phyloP scores from a whole-genome alignment of 1,139 yeast genomes.

The Yamadazyma conglobata region DNA sequence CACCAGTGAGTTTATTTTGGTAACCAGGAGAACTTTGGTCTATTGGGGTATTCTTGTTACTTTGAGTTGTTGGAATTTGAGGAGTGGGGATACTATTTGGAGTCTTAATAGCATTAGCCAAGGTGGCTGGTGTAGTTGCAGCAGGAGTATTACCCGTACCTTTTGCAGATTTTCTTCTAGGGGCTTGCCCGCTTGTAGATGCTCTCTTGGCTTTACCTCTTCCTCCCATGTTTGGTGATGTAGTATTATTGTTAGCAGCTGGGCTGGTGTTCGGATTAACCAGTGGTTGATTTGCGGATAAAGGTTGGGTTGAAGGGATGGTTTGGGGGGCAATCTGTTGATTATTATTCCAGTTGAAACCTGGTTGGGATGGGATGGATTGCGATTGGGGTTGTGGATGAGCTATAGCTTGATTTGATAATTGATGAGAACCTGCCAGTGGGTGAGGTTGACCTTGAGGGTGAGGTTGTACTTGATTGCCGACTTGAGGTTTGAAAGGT shows the following conservation, averaged over 20 bases:
- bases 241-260: slow-evolving; percentile 9
- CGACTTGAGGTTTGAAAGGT: no score
- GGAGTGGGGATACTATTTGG: slow-evolving; percentile 48
- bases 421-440: slow-evolving; percentile 8
- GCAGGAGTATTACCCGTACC: slow-evolving; percentile 34
- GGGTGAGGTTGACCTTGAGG: slow-evolving; percentile 12
- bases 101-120: slow-evolving; percentile 40
- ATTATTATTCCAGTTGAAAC: slow-evolving; percentile 3
- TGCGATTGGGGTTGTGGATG: slow-evolving; percentile 5
- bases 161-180: slow-evolving; percentile 27
- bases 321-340: slow-evolving; percentile 4
- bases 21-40: slow-evolving; percentile 36
- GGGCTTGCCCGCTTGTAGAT: slow-evolving; percentile 16
- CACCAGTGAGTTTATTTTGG: slow-evolving; percentile 13
- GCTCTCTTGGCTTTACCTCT: slow-evolving; percentile 18
- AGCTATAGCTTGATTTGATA: slow-evolving; percentile 6
- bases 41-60: slow-evolving; percentile 42
- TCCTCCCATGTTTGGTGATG: slow-evolving; percentile 15
- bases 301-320: slow-evolving; percentile 4
- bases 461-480: slow-evolving; percentile 13
- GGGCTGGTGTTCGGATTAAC: slow-evolving; percentile 14
- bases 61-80: slow-evolving; percentile 31
- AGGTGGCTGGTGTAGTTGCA: slow-evolving; percentile 39
- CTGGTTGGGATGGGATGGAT: slow-evolving; percentile 1
- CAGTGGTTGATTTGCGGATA: slow-evolving; percentile 11